phyloP scores from a whole-genome alignment of 345 rosid genomes.

The Triadica sebifera region DNA sequence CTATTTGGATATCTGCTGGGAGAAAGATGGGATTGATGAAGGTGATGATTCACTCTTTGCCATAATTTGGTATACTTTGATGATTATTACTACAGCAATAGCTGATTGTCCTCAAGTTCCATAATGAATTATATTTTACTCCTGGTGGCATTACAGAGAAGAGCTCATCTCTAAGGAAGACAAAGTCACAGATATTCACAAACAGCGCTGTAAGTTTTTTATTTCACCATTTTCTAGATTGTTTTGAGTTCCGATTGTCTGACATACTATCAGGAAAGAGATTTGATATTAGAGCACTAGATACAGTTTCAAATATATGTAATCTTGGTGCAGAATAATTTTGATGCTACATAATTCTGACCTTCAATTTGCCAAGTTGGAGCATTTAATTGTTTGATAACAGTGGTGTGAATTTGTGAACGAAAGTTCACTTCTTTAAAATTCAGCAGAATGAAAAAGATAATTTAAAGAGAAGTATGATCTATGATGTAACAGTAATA shows the following conservation, averaged over 20 bases:
- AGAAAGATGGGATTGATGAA: slow-evolving; percentile 91
- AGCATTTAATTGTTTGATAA: not conserved
- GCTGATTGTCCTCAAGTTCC: not conserved
- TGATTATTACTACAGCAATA: not conserved
- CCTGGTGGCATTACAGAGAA: slow-evolving; percentile 48
- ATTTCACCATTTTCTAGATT: slow-evolving; percentile 2
- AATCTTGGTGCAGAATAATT: not conserved
- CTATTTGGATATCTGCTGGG: slow-evolving; percentile 93
- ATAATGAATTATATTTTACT: slow-evolving; percentile 10
- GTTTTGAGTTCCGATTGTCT: not conserved
- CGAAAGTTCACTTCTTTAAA: too few relatives aligned
- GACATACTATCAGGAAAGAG: not conserved
- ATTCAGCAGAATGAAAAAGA: not conserved
- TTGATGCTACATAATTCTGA: not conserved
- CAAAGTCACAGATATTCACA: slow-evolving; percentile 85
- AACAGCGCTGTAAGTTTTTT: slow-evolving; percentile 75
- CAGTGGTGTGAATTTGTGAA: not conserved
- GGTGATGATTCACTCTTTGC: slow-evolving; percentile 36
- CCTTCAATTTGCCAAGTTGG: not conserved
- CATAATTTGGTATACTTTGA: not conserved
- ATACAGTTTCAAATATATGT: not conserved
- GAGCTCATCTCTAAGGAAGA: slow-evolving; percentile 72
- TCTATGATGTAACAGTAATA: not conserved
- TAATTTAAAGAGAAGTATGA: not conserved
- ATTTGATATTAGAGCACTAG: not conserved